Base-by-base conservation (phyloP, 495 filamentous ascomycete genomes). In the Penicillium egyptiacum region DNA sequence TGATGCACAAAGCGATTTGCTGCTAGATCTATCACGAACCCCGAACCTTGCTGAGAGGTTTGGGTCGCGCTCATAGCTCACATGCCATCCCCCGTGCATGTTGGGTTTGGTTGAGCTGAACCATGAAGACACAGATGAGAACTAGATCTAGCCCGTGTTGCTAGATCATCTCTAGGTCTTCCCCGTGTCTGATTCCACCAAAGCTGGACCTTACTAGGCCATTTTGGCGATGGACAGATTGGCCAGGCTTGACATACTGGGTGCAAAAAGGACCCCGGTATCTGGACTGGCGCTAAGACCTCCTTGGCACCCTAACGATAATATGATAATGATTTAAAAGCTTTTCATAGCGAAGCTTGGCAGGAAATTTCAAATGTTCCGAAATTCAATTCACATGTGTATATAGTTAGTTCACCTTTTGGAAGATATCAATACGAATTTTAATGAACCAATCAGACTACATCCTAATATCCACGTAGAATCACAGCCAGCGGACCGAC, bases 311-410 rank as follows among this genome's bases (percentile, higher is more conserved):
- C 14, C 12, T 28, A 6, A 57, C 9, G 46, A 51, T 12, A 19
- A 42, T 30, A 37, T 22, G 54, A 56, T 33, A 50, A 49, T 50
- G 35, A 49, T 17, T 17, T 39, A 2, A 3, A 39, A 39, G 30
- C 30, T 33, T 33, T 0, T 14, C 3, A 12, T 12, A 11, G 4
- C 11, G 11, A 14, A 39, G 12, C 16, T 39, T n/a, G 30, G 11
- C 33, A 6, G 16, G 5, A 8, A 9, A 9, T 39, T 17, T 17
- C 1, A 1, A 17, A 17, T 9, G 3, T 39, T 39, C 5, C 2
- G 35, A 39, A 17, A 39, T 17, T 17, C 35, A n/a, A 9, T 39
- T 39, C 35, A 39, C n/a, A 3, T n/a, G 35, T 39, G 35, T 17
- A 39, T 17, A 39, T 39, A 39, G 35, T 39, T 39, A 39, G 35